Conservation (phyloP, 495 filamentous ascomycete genomes). For the Lepidopterella palustris region DNA sequence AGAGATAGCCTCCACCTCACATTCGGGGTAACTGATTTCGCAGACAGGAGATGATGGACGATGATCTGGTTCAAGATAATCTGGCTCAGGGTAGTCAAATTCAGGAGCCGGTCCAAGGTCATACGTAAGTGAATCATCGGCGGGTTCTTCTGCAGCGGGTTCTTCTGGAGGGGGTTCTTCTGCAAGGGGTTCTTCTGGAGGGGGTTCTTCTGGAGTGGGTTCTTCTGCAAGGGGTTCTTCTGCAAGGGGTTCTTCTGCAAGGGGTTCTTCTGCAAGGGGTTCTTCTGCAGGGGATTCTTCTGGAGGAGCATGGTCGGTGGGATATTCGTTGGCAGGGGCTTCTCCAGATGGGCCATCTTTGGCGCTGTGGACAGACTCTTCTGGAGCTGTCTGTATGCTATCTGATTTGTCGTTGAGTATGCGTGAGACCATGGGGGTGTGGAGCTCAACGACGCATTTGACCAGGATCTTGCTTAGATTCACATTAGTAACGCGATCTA, state of each 20-base stretch:
- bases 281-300: too few species aligned
- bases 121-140: background rate
- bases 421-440: conserved; percentile 1
- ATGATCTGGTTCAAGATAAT: background rate
- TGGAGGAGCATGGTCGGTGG: background rate
- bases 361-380: background rate
- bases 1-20: background rate
- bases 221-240: too few species aligned
- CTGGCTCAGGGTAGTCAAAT: background rate
- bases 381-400: background rate
- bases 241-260: too few species aligned
- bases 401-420: background rate
- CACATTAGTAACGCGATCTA: conserved; percentile 8
- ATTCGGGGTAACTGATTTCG: background rate
- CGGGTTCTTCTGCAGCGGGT: too few species aligned
- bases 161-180: too few species aligned
- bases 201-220: too few species aligned
- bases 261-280: too few species aligned
- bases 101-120: background rate
- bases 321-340: background rate
- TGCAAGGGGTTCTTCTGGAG: too few species aligned
- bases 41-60: background rate
- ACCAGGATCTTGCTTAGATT: conserved; percentile 1
- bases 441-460: conserved; percentile 6
- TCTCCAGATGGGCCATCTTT: background rate